phyloP scores from a whole-genome alignment of 2,329 filamentous ascomycete genomes.

The Aspergillus sp. region DNA sequence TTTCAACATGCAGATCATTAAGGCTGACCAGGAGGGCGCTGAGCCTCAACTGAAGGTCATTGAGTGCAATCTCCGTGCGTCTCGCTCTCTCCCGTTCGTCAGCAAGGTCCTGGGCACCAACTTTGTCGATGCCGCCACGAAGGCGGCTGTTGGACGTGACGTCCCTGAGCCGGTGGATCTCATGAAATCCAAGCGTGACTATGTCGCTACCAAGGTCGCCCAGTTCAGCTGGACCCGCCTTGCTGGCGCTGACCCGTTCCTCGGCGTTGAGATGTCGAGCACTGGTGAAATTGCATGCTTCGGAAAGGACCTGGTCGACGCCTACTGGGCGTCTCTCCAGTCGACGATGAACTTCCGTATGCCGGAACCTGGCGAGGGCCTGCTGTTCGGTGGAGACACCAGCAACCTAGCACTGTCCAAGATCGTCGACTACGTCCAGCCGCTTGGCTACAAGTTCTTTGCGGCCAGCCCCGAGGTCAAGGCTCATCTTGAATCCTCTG shows the following conservation, averaged over 20 bases:
- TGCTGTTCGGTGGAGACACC: slow-evolving; percentile 83
- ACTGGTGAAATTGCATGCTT: slow-evolving; percentile 99
- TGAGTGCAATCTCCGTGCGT: slow-evolving; percentile 95
- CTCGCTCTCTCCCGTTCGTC: slow-evolving; percentile 95
- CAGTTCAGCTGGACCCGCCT: slow-evolving; percentile 99
- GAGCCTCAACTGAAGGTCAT: slow-evolving; percentile 83
- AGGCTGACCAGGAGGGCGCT: slow-evolving; percentile 67
- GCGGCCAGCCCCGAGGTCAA: slow-evolving; percentile 77
- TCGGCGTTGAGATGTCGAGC: slow-evolving; percentile 94
- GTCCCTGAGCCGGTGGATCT: slow-evolving; percentile 79
- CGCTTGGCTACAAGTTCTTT: slow-evolving; percentile 89
- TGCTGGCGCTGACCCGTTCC: slow-evolving; percentile 90
- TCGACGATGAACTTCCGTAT: slow-evolving; percentile 99
- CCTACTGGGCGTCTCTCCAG: slow-evolving; percentile 94
- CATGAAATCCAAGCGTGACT: slow-evolving; percentile 82
- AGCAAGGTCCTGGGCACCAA: slow-evolving; percentile 94
- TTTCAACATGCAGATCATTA: slow-evolving; percentile 99
- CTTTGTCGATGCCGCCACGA: slow-evolving; percentile 93
- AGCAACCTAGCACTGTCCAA: slow-evolving; percentile 60
- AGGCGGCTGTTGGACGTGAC: slow-evolving; percentile 75
- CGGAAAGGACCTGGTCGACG: slow-evolving; percentile 88
- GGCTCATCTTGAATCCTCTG: slow-evolving; percentile 63
- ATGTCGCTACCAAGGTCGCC: slow-evolving; percentile 92
- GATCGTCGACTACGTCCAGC: slow-evolving; percentile 77
- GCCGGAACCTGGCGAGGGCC: slow-evolving; percentile 86